These are phyloP conservation scores for Trametes punicea DNA, from an alignment of 768 basidiomycete genomes.

Conservation along the genomic window DNA sequence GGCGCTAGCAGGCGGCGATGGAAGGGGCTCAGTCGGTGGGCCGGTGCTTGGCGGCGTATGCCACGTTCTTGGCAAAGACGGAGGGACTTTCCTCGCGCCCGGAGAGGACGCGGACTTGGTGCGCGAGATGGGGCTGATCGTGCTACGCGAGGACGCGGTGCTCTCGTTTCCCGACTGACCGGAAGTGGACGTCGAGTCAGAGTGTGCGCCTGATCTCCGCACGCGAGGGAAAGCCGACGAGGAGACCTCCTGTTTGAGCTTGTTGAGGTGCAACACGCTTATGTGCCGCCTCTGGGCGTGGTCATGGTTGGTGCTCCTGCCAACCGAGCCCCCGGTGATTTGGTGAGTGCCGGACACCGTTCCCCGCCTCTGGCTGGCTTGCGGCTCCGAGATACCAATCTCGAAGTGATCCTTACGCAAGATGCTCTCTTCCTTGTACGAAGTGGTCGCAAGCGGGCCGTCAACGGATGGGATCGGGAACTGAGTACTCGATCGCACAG, in stretches of 20 bases:
- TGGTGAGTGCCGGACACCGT: constrained; percentile 6
- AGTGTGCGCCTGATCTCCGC: constrained; percentile 16
- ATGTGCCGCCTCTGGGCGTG: constrained; percentile 11
- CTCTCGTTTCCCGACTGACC: constrained; percentile 11
- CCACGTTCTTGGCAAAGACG: constrained; percentile 17
- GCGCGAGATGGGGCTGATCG: constrained; percentile 6
- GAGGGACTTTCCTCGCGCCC: constrained; percentile 5
- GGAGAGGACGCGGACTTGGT: constrained; percentile 9
- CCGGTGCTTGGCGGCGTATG: constrained; percentile 11
- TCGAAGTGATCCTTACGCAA: constrained; percentile 19
- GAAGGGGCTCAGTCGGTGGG: constrained; percentile 22
- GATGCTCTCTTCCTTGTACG: constrained; percentile 18
- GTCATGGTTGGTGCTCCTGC: neutral
- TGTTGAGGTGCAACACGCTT: constrained; percentile 10
- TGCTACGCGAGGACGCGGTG: constrained; percentile 1
- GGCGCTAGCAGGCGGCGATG: constrained; percentile 8
- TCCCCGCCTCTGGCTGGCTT: constrained; percentile 3
- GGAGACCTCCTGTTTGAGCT: constrained; percentile 8
- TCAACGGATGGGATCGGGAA: constrained; percentile 18
- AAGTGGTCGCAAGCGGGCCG: neutral
- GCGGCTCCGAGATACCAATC: neutral
- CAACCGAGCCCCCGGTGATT: neutral
- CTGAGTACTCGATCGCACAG: constrained; percentile 18
- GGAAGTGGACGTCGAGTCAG: constrained; percentile 10
- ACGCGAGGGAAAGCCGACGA: neutral